phyloP scores from a whole-genome alignment of 352 stramenopile genomes.

The Phytophthora europaea region DNA sequence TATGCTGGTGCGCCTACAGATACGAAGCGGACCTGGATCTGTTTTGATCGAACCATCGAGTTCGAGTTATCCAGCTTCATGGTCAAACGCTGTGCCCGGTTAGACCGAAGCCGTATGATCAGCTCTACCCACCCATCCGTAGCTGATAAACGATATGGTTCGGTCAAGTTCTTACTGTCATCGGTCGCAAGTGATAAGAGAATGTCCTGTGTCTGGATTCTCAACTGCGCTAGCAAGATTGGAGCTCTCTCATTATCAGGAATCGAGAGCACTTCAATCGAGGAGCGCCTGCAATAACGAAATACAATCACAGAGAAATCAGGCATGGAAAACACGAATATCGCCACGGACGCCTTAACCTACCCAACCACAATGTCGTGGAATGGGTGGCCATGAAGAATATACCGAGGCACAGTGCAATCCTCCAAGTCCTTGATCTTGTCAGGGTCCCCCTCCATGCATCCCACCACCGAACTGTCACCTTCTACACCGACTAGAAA shows the following conservation, averaged over 20 bases:
- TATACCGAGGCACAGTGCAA: conserved; percentile 63
- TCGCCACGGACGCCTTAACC: conserved; percentile 3
- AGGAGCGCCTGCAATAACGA: conserved; percentile 27
- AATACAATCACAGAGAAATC: not conserved
- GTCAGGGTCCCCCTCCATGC: conserved; percentile 46
- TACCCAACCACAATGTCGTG: conserved; percentile 61
- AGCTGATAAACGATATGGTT: conserved; percentile 53
- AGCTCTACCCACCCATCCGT: conserved; percentile 65
- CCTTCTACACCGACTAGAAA: conserved; percentile 24
- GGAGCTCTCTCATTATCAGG: not conserved
- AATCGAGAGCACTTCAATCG: conserved; percentile 29
- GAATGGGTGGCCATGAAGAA: conserved; percentile 47
- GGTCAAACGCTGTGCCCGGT: conserved; percentile 11
- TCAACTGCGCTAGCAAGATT: conserved; percentile 42
- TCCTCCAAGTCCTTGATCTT: conserved; percentile 59
- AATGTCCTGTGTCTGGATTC: conserved; percentile 56
- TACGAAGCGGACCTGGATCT: conserved; percentile 55
- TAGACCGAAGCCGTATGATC: conserved; percentile 43
- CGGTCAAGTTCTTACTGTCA: conserved; percentile 43
- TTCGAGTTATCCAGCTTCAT: conserved; percentile 78
- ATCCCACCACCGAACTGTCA: conserved; percentile 43
- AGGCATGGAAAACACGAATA: not conserved
- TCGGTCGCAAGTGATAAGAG: conserved; percentile 36
- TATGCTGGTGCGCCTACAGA: conserved; percentile 42
- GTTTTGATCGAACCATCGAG: conserved; percentile 72